phyloP scores from a whole-genome alignment of 305 asterid genomes.

The Plantago lanceolata region DNA sequence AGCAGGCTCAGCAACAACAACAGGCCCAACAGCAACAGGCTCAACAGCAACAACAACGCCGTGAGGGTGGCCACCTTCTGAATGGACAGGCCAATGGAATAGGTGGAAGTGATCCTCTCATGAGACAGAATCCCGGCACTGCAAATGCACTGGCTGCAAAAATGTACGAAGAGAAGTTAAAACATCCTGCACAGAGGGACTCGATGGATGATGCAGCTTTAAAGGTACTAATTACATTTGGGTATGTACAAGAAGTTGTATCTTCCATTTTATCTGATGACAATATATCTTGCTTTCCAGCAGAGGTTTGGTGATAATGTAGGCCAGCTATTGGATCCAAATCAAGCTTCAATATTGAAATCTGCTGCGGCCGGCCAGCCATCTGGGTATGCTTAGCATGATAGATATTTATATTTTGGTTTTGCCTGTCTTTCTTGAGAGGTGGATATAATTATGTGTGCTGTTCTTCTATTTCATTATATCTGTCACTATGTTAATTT shows the following conservation, averaged over 20 bases:
- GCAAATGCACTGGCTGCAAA: conserved; percentile 83
- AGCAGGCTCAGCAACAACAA: conserved; percentile 48
- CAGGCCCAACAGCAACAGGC: conserved; percentile 54
- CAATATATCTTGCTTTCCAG: conserved; percentile 39
- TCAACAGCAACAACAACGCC: conserved; percentile 53
- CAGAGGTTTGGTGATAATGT: conserved; percentile 88
- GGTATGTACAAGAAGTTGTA: conserved; percentile 7
- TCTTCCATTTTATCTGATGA: conserved; percentile 22
- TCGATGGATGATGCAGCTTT: conserved; percentile 82
- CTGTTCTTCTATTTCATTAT: background rate
- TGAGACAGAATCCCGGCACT: conserved; percentile 83
- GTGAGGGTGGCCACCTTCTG: conserved; percentile 55
- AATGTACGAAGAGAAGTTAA: conserved; percentile 88
- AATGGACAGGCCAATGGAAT: conserved; percentile 77
- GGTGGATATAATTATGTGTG: conserved; percentile 2
- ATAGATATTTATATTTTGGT: conserved; percentile 14
- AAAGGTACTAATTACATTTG: conserved; percentile 49
- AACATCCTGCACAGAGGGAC: conserved; percentile 79
- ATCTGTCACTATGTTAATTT: background rate
- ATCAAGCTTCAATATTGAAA: conserved; percentile 90
- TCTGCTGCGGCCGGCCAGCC: conserved; percentile 85
- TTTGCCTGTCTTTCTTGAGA: conserved; percentile 6
- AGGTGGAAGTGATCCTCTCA: conserved; percentile 74
- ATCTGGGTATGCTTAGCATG: conserved; percentile 57
- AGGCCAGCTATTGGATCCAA: conserved; percentile 75